Evolutionary conservation across 495 filamentous ascomycete species (phyloP).

Genomic region (Pseudotulostoma volvatum): DNA sequence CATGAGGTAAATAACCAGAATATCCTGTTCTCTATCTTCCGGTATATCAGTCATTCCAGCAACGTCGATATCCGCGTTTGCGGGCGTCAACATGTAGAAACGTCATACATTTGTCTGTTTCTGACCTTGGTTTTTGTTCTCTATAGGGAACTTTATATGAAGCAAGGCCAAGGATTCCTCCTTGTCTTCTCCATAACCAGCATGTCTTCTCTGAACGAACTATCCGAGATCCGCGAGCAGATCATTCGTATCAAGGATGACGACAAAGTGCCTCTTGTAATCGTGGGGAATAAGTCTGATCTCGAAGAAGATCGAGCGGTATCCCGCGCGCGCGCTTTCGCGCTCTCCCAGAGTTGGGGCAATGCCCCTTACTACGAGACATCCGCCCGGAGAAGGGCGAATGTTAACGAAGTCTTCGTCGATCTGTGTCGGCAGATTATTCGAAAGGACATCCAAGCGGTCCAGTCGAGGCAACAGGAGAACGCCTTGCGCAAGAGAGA

Average conservation of each 20-base stretch:
- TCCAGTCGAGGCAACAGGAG: slow-evolving; percentile 26
- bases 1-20: slow-evolving; percentile 44
- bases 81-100: too few relatives aligned
- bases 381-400: slow-evolving; percentile 64
- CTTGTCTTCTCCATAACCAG: slow-evolving; percentile 96
- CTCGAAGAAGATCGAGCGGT: slow-evolving; percentile 84
- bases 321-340: slow-evolving; percentile 65
- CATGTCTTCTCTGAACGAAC: slow-evolving; percentile 67
- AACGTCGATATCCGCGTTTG: too few relatives aligned
- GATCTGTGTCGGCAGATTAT: slow-evolving; percentile 91
- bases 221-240: slow-evolving; percentile 79
- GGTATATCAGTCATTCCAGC: too few relatives aligned
- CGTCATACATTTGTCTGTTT: slow-evolving; percentile 3
- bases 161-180: slow-evolving; percentile 88
- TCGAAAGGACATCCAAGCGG: slow-evolving; percentile 43
- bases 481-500: slow-evolving; percentile 21
- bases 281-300: slow-evolving; percentile 95
- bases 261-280: slow-evolving; percentile 77
- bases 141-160: slow-evolving; percentile 92
- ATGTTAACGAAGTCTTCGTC: slow-evolving; percentile 90
- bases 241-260: slow-evolving; percentile 97
- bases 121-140: slow-evolving; percentile 8
- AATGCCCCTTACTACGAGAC: slow-evolving; percentile 92
- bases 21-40: too few relatives aligned
- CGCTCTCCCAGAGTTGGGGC: slow-evolving; percentile 77